Conservation (phyloP, 768 basidiomycete species). For the Mycena rebaudengoi region DNA sequence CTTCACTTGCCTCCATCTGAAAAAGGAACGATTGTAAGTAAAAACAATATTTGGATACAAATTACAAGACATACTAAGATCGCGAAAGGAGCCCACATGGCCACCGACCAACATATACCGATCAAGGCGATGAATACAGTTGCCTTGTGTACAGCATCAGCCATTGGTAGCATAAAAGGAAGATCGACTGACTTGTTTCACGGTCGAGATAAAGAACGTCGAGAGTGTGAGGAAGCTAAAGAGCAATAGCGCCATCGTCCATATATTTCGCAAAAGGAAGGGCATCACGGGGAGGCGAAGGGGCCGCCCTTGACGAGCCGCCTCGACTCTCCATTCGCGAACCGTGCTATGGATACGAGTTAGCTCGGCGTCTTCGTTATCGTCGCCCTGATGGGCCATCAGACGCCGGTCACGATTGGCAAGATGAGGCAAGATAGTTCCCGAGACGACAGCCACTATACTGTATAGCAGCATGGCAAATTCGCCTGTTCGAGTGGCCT, state of each 20-base stretch:
- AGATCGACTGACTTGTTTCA: slow-evolving; percentile 62
- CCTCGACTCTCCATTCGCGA: slow-evolving; percentile 85
- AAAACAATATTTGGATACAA: too few species aligned
- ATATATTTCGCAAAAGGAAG: slow-evolving; percentile 91
- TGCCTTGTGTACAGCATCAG: slow-evolving; percentile 54
- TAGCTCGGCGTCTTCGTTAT: slow-evolving; percentile 79
- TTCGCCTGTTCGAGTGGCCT: slow-evolving; percentile 87
- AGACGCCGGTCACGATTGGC: slow-evolving; percentile 84
- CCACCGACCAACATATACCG: slow-evolving; percentile 96
- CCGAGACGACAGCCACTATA: slow-evolving; percentile 90
- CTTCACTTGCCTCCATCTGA: too few species aligned
- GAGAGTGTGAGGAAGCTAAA: slow-evolving; percentile 83
- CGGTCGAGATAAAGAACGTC: slow-evolving; percentile 88
- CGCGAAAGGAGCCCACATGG: slow-evolving; percentile 97
- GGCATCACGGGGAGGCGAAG: slow-evolving; percentile 88
- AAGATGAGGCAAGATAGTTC: slow-evolving; percentile 81
- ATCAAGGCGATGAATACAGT: slow-evolving; percentile 84
- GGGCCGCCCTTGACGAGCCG: slow-evolving; percentile 75
- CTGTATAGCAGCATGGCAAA: slow-evolving; percentile 92
- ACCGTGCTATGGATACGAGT: slow-evolving; percentile 76
- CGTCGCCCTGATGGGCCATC: slow-evolving; percentile 74
- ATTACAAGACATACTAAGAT: slow-evolving; percentile 83
- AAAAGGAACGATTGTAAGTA: too few species aligned
- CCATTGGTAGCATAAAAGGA: neutral
- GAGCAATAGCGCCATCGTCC: slow-evolving; percentile 86